phyloP scores from a whole-genome alignment of 2,329 filamentous ascomycete genomes.

The Fusarium floridanum region DNA sequence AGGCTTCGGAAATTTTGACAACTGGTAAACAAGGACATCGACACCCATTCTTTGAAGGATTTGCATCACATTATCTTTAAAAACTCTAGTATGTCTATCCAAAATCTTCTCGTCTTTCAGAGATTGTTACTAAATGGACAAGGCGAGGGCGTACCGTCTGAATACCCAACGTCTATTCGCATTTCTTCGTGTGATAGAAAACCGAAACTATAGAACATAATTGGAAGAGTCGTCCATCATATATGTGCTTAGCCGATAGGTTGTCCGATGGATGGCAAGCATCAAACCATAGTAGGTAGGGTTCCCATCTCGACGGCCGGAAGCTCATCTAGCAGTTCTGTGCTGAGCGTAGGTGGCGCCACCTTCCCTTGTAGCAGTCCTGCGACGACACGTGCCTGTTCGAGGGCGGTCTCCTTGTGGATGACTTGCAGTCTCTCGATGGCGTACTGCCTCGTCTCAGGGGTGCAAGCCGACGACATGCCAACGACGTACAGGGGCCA shows the following conservation, averaged over 20 bases:
- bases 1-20: conserved; percentile 96
- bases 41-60: conserved; percentile 4
- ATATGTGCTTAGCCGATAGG: neutral
- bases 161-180: conserved; percentile 20
- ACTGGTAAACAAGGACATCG: conserved; percentile 70
- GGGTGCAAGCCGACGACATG: conserved; percentile 60
- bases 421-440: conserved; percentile 60
- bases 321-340: conserved; percentile 36
- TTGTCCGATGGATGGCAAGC: neutral
- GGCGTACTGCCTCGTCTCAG: conserved; percentile 58
- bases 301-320: conserved; percentile 44
- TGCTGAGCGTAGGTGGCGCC: neutral
- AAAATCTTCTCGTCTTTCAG: conserved; percentile 22
- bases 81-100: conserved; percentile 33
- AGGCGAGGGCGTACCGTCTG: conserved; percentile 7
- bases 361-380: conserved; percentile 56
- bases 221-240: neutral
- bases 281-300: conserved; percentile 48
- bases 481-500: conserved; percentile 65
- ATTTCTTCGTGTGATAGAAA: conserved; percentile 14
- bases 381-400: conserved; percentile 60
- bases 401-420: conserved; percentile 59
- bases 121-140: conserved; percentile 35
- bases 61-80: conserved; percentile 5
- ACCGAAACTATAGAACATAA: conserved; percentile 7